Conservation (phyloP, 108 stramenopile genomes). For the Stephanodiscus minutulus region DNA sequence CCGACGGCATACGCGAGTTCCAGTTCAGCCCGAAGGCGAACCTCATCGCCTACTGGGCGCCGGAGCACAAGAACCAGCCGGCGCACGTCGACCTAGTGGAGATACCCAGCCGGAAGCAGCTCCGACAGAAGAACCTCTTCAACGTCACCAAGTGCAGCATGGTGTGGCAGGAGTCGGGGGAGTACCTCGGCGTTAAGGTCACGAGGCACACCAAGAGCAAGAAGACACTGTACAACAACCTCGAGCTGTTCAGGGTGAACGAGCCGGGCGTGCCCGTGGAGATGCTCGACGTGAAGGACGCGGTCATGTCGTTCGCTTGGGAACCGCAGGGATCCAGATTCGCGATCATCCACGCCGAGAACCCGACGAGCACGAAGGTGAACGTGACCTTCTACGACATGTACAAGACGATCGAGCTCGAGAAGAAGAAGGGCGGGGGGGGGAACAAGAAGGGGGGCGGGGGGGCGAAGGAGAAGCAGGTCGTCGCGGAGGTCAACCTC, state of each 20-base stretch:
- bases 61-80: constrained; percentile 90
- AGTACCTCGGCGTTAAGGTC: constrained; percentile 95
- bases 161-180: constrained; percentile 93
- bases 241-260: constrained; percentile 93
- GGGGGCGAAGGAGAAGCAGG: constrained; percentile 41
- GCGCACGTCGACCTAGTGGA: constrained; percentile 94
- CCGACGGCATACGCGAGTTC: constrained; percentile 93
- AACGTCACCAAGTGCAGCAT: constrained; percentile 92
- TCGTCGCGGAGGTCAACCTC: constrained; percentile 71
- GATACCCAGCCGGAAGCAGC: constrained; percentile 86
- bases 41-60: constrained; percentile 95
- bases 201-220: constrained; percentile 94
- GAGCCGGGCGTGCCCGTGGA: constrained; percentile 92
- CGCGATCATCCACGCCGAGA: constrained; percentile 92
- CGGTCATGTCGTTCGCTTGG: constrained; percentile 93
- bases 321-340: constrained; percentile 93
- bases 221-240: constrained; percentile 94
- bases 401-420: constrained; percentile 47
- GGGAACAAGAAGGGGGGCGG: constrained; percentile 63
- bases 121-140: constrained; percentile 95
- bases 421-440: constrained; percentile 64
- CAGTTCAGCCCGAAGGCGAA: constrained; percentile 94
- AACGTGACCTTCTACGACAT: constrained; percentile 95
- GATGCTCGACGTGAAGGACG: constrained; percentile 93
- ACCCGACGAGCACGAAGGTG: constrained; percentile 82